Evolutionary conservation across 768 basidiomycete genomes (phyloP), one percentile per base, ranked within the genome.

Genomic region (Serendipita sp.): DNA sequence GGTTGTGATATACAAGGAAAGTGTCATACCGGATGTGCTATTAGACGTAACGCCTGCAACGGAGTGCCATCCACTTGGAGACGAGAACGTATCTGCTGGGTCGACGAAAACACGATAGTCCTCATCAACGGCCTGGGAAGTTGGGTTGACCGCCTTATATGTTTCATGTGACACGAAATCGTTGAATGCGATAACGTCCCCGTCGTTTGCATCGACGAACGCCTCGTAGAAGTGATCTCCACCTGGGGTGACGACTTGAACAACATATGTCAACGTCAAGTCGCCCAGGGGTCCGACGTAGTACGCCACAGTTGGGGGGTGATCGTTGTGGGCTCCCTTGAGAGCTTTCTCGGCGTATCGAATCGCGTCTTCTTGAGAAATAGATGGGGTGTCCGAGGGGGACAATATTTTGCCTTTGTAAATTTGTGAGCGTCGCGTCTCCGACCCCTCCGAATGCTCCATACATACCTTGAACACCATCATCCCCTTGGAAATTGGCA

Each of bases 391-490:
- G 45, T 24, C 24, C 24, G 24, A 24, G 13, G 45, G 18, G 2
- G 45, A 46, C 18, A 18, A 18, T 46, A 46, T 46, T 46, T 13
- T 46, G 18, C 13, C 13, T 13, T 13, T 46, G 13, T 13, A 13
- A 46, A 24, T 24, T 0, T 24, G 24, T 24, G 24, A 24, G 24
- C 24, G 24, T 24, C 24, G 24, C 24, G 24, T 24, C 24, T 24
- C 24, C 24, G 24, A 24, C 24, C 24, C 24, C 24, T 24, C 24
- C 24, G 24, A 24, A 24, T 24, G 24, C 24, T 24, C 45, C 5
- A n/a, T 51, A 7, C n/a, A 8, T 0, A 77, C 72, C 64, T 76
- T 75, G 16, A 80, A 73, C 66, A 80, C 80, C 48, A 51, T 32
- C 65, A 3, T 45, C 64, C 8, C 53, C 64, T 24, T 65, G 66